A percentile compares a stretch with the other conserved stretches of the same genome.
Conservation (phyloP, 805 yeast species). For the Metschnikowia shivogae region DNA sequence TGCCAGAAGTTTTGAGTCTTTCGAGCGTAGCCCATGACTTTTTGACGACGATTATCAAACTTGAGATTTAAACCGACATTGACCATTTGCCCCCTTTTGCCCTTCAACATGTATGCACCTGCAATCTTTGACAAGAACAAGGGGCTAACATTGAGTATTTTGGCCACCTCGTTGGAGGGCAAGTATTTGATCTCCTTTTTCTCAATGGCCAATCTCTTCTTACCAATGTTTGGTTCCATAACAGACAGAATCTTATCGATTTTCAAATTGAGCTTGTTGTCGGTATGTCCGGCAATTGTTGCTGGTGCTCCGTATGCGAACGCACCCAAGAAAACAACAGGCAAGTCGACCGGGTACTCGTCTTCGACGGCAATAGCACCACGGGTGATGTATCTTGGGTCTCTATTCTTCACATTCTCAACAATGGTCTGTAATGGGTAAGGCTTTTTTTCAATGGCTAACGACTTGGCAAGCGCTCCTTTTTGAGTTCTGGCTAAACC, state of each 20-base stretch:
- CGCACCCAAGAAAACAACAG: conserved; percentile 77
- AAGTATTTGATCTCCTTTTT: conserved; percentile 51
- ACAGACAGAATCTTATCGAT: conserved; percentile 34
- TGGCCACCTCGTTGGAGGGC: conserved; percentile 63
- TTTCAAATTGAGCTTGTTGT: conserved; percentile 47
- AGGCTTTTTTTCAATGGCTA: conserved; percentile 44
- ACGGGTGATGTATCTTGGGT: conserved; percentile 66
- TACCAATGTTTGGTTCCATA: conserved; percentile 66
- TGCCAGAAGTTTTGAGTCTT: conserved; percentile 69
- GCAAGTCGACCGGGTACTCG: conserved; percentile 73
- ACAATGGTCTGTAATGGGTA: conserved; percentile 83
- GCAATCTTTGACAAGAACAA: conserved; percentile 74
- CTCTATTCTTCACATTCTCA: conserved; percentile 67
- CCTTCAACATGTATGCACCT: conserved; percentile 61
- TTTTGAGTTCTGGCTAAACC: conserved; percentile 65
- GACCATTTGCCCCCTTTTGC: conserved; percentile 39
- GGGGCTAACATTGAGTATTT: conserved; percentile 52
- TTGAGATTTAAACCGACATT: conserved; percentile 84
- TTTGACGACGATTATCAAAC: conserved; percentile 71
- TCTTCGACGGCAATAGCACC: conserved; percentile 73
- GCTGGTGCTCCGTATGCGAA: conserved; percentile 85
- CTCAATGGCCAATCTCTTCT: conserved; percentile 56
- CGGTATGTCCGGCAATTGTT: conserved; percentile 55
- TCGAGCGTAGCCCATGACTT: conserved; percentile 84
- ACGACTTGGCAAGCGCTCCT: conserved; percentile 82